Evolutionary conservation across 345 rosid genomes (phyloP).

Genomic region (Nephelium lappaceum): DNA sequence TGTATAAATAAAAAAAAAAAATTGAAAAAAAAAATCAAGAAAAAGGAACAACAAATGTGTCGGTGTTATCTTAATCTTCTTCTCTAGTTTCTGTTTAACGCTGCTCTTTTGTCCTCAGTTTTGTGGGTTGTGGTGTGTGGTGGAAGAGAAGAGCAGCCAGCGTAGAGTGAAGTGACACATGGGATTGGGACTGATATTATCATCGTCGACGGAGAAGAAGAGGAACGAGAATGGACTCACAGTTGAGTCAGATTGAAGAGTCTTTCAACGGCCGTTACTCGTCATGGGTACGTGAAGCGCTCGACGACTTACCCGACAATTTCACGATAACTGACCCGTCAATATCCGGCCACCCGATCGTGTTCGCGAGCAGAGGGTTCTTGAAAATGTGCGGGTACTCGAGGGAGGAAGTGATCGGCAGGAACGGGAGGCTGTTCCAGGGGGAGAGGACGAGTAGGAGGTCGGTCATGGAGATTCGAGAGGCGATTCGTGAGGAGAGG

Average conservation of each 20-base stretch:
- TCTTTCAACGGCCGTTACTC: slow-evolving; percentile 59
- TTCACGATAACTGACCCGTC: slow-evolving; percentile 92
- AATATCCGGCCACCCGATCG: slow-evolving; percentile 85
- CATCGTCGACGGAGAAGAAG: slow-evolving; percentile 28
- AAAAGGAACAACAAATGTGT: neutral
- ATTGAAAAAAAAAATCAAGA: neutral
- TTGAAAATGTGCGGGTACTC: slow-evolving; percentile 76
- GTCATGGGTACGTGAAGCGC: slow-evolving; percentile 56
- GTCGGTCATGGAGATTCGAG: slow-evolving; percentile 78
- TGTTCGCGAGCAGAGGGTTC: slow-evolving; percentile 80
- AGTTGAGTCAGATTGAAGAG: slow-evolving; percentile 51
- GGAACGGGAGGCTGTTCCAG: slow-evolving; percentile 78
- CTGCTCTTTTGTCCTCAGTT: slow-evolving; percentile 5
- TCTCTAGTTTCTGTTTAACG: neutral
- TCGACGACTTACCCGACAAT: slow-evolving; percentile 70
- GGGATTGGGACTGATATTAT: slow-evolving; percentile 53
- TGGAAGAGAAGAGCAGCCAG: neutral
- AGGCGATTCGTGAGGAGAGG: slow-evolving; percentile 83
- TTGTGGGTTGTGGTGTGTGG: neutral
- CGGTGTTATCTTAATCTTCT: neutral
- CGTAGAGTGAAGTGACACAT: slow-evolving; percentile 42
- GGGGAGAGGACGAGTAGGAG: slow-evolving; percentile 75
- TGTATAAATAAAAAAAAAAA: neutral
- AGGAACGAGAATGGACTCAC: slow-evolving; percentile 56
- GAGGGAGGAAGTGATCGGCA: slow-evolving; percentile 68